Evolutionary conservation across 768 basidiomycete genomes (phyloP).

Genomic region (Xanthoconium stramineum): DNA sequence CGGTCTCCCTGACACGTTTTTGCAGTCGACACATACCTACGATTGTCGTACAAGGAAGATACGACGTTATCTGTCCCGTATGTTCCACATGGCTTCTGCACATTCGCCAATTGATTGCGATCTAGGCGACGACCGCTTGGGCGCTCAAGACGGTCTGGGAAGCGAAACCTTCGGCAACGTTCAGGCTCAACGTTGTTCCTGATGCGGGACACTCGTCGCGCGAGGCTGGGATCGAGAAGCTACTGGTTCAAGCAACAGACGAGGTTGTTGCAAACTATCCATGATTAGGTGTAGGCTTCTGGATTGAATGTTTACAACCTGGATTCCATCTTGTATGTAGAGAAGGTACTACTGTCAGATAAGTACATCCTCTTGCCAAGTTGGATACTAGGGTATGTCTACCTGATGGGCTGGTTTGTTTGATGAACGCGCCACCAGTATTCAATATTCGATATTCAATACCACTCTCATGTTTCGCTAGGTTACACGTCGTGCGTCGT

Average conservation of each 20-base stretch:
- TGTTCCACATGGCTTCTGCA: constrained; percentile 17
- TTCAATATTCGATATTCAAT: no score
- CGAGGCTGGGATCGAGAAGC: constrained; percentile 65
- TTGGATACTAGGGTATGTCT: no score
- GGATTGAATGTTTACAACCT: no score
- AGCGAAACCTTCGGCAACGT: constrained; percentile 45
- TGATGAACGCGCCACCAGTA: no score
- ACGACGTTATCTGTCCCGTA: constrained; percentile 87
- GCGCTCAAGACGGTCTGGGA: constrained; percentile 82
- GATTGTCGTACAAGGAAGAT: constrained; percentile 80
- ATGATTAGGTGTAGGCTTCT: background rate
- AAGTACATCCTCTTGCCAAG: no score
- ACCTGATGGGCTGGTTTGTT: no score
- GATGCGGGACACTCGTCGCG: constrained; percentile 87
- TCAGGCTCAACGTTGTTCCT: constrained; percentile 62
- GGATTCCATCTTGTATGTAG: background rate
- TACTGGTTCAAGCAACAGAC: constrained; percentile 60
- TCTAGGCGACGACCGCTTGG: constrained; percentile 74
- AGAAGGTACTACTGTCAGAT: background rate
- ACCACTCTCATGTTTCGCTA: no score
- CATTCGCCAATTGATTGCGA: background rate
- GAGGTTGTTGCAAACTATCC: constrained; percentile 27
- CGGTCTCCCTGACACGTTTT: constrained; percentile 3
- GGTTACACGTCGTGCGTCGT: no score
- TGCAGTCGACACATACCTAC: constrained; percentile 83